Base-by-base conservation (phyloP, 2,329 filamentous ascomycete genomes). In the Penicillium sp. region DNA sequence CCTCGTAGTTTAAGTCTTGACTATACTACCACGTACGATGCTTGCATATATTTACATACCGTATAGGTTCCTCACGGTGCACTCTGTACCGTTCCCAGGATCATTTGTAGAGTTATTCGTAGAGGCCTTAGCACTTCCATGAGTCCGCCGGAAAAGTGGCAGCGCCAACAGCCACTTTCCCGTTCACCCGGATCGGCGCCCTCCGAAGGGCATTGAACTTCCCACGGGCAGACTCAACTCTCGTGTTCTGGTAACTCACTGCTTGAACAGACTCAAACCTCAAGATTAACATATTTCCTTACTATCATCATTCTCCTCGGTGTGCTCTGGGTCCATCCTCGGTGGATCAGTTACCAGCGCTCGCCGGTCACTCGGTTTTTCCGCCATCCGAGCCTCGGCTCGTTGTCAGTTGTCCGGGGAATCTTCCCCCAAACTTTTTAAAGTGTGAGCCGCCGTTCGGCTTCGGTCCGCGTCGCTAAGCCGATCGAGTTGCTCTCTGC, bases 371-470 rank as follows among this genome's bases (percentile, higher is more conserved):
- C 8, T 39, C 41, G 12, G 56, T 67, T 68, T 68, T 47, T 67
- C 66, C 66, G 66, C 48, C 25, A 11, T 15, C 64, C 65, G 66
- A 68, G 59, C 66, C 66, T 59, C 62, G 66, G 66, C 57, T 54
- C 59, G 59, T 42, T 52, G 41, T 2, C 49, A 55, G 45, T 61
- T 31, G 50, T 68, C 66, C 60, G 63, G 65, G 65, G 61, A 58
- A 61, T 42, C 25, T 42, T n/a, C 15, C 17, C 52, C 52, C 20
- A 45, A 45, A 12, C 17, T 31, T n/a, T 20, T n/a, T 4, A 20
- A 37, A 2, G 25, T 25, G 25, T n/a, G 58, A 56, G 20, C 53
- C 51, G 54, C 28, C 45, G 53, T 50, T 67, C 67, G 66, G 64
- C 59, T 65, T 68, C 65, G 66, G 66, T 63, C 56, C 55, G 57